A percentile compares a stretch with the other conserved stretches of the same genome.
Conservation (phyloP, 345 rosid genomes). For the Anastatica hierochuntica region DNA sequence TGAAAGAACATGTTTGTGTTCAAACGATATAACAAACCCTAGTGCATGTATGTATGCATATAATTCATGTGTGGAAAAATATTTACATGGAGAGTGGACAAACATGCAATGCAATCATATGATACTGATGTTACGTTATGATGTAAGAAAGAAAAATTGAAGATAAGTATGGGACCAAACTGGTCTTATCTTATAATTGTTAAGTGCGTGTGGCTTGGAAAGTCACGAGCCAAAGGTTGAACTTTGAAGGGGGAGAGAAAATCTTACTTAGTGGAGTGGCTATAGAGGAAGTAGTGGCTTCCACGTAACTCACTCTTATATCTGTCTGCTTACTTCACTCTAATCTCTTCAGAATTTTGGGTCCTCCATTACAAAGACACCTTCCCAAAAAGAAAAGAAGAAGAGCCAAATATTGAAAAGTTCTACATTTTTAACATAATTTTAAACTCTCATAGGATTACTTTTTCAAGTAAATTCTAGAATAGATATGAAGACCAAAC, state of each 20-base stretch:
- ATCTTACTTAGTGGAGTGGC: constrained; percentile 38
- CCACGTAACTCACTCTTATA: constrained; percentile 37
- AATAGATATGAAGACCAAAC: constrained; percentile 3
- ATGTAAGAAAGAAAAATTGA: not conserved
- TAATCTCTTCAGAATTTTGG: constrained; percentile 22
- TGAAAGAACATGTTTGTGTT: no score
- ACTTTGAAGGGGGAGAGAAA: constrained; percentile 4
- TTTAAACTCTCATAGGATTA: not conserved
- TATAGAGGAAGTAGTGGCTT: constrained; percentile 40
- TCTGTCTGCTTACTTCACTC: constrained; percentile 39
- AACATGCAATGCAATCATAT: constrained; percentile 13
- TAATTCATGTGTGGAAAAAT: no score
- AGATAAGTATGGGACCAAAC: constrained; percentile 13
- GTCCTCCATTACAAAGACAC: constrained; percentile 29
- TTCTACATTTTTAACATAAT: not conserved
- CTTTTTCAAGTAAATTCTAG: not conserved
- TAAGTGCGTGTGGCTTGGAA: constrained; percentile 16
- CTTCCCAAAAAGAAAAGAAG: not conserved
- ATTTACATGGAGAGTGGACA: not conserved
- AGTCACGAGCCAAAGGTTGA: constrained; percentile 6
- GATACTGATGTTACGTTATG: constrained; percentile 21
- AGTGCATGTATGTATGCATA: no score
- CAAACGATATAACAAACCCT: no score
- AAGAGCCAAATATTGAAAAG: not conserved
- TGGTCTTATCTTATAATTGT: constrained; percentile 11